A percentile compares a stretch with the other conserved stretches of the same genome.
These are phyloP conservation scores for Stereocaulon alpinum DNA, from an alignment of 495 filamentous ascomycete genomes.

Conservation along the genomic window DNA sequence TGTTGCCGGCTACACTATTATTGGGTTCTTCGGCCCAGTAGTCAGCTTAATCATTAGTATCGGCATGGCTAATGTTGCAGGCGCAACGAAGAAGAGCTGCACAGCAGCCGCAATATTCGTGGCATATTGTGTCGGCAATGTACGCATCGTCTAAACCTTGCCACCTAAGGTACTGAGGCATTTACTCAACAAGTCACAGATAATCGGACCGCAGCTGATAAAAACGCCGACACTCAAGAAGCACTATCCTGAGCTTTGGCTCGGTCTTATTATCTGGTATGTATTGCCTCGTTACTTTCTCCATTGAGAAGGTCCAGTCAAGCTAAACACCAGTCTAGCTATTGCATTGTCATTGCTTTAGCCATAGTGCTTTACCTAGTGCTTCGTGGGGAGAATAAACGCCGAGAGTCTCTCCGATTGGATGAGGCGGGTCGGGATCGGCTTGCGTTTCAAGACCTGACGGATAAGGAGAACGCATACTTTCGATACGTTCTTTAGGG, in stretches of 20 bases:
- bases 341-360: constrained; percentile 54
- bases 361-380: constrained; percentile 46
- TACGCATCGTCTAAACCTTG: background rate
- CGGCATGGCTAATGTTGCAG: constrained; percentile 64
- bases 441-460: constrained; percentile 61
- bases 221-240: constrained; percentile 46
- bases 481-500: constrained; percentile 59
- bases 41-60: constrained; percentile 55
- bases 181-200: constrained; percentile 24
- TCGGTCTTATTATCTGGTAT: constrained; percentile 60
- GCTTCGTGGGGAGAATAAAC: constrained; percentile 46
- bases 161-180: background rate
- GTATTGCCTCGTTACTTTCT: constrained; percentile 18
- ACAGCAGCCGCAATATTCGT: constrained; percentile 65
- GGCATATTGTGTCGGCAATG: constrained; percentile 60
- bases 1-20: constrained; percentile 57
- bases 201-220: constrained; percentile 62
- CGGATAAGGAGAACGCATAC: constrained; percentile 64
- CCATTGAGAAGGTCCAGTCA: constrained; percentile 5
- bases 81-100: constrained; percentile 66
- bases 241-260: constrained; percentile 64
- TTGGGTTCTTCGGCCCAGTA: constrained; percentile 59
- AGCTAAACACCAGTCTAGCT: constrained; percentile 33
- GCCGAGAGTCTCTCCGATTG: constrained; percentile 34
- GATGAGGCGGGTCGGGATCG: constrained; percentile 53